Evolutionary conservation across 78 protist species (phyloP).

Genomic region (Dictyostelium purpureum): DNA sequence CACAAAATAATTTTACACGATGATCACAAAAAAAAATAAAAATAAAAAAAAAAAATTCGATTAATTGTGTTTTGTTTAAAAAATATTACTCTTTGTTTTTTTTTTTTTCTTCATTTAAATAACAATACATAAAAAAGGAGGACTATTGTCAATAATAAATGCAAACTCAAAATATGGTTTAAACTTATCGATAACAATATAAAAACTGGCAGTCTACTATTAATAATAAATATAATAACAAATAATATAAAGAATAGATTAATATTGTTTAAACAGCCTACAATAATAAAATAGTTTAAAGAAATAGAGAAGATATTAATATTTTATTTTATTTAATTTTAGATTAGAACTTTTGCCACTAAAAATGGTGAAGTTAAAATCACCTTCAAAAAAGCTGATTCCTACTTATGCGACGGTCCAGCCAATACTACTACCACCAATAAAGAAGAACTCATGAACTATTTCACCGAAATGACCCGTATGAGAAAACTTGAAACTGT

Average conservation of each 20-base stretch:
- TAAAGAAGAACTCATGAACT: conserved; percentile 48
- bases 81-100: no score
- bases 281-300: no score
- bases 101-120: no score
- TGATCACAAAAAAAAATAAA: not conserved
- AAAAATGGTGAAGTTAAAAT: conserved; percentile 55
- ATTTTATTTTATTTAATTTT: not conserved
- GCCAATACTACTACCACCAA: conserved; percentile 42
- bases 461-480: conserved; percentile 72
- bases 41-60: not conserved
- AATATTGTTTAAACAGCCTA: no score
- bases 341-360: conserved; percentile 45
- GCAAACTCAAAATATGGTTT: no score
- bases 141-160: not conserved
- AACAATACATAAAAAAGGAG: no score
- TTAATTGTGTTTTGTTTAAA: no score
- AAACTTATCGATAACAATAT: no score
- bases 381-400: conserved; percentile 26
- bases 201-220: no score
- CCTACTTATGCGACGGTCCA: conserved; percentile 75
- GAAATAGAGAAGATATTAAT: no score
- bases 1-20: not conserved
- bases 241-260: not conserved
- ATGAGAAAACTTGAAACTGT: conserved; percentile 79
- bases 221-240: not conserved